A percentile compares a stretch with the other conserved stretches of the same genome.
phyloP scores from a whole-genome alignment of 139 green algal species.

The Coccomyxa sp. region DNA sequence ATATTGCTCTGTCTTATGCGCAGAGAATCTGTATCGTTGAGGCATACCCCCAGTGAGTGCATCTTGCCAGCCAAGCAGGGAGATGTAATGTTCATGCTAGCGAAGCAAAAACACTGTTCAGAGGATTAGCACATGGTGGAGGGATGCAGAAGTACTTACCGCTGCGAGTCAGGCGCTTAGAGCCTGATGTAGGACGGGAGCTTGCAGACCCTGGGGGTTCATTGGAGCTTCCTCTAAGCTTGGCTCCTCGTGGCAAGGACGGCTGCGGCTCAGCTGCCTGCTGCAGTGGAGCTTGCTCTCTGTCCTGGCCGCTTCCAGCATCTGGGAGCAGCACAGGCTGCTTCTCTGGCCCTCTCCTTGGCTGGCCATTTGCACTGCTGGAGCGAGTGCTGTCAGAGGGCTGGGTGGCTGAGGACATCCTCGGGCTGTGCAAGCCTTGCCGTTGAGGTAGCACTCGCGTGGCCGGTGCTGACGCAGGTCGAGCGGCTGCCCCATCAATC shows the following conservation, averaged over 20 bases:
- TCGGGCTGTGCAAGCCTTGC: not conserved
- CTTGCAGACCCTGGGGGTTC: too few species aligned
- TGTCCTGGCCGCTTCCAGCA: not conserved
- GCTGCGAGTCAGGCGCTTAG: too few species aligned
- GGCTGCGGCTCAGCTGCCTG: not conserved
- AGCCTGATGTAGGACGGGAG: too few species aligned
- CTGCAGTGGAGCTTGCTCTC: not conserved
- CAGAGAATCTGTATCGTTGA: not conserved
- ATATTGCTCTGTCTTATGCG: too few species aligned
- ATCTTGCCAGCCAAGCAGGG: too few species aligned
- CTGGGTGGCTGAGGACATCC: not conserved
- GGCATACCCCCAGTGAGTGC: not conserved
- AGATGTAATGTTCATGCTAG: too few species aligned
- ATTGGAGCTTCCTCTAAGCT: not conserved
- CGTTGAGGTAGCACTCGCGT: not conserved
- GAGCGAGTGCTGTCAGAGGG: too few species aligned
- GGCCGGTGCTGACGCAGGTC: too few species aligned
- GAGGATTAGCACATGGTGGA: too few species aligned
- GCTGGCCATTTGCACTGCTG: not conserved
- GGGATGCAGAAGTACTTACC: too few species aligned
- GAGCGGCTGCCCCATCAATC: too few species aligned
- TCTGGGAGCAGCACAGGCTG: not conserved
- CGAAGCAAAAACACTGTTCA: too few species aligned
- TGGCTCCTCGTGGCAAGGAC: not conserved
- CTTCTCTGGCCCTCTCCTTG: not conserved